Evolutionary conservation across 2,329 filamentous ascomycete genomes (phyloP), one percentile per base, ranked within the genome.

Genomic region (Verticillium nubilum): DNA sequence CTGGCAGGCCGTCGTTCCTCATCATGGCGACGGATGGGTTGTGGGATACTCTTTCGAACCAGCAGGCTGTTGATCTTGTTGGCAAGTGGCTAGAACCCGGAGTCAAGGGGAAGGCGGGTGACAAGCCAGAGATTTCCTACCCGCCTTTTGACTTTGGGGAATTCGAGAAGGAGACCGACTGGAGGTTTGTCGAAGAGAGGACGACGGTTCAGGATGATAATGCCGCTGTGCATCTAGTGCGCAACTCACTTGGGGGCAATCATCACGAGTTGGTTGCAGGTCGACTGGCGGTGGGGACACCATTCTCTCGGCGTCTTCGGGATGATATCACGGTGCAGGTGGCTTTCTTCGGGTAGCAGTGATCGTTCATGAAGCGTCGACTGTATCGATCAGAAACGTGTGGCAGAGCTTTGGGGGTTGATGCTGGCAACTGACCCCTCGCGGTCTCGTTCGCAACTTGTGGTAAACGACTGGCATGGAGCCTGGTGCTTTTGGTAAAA

Each of bases 291-390:
- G 79, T 91, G 28, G 84, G 86, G 9, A 85, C 85, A 62, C 91
- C 91, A 0, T 86, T 87, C 65, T 88, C 87, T 42, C 79, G 91
- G 62, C 68, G 70, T 54, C 69, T 74, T 53, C 85, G 89, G 64
- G 91, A 95, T 67, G 91, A 95, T 70, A 80, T 94, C 58, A 95
- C 91, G 0, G 88, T 95, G 17, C 89, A 95, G 73, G 90, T 96
- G 31, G 89, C 94, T 61, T 94, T 95, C 26, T 58, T 60, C 23
- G 37, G 37, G 37, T 10, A 47, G 37, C 23, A n/a, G n/a, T n/a
- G n/a, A n/a, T n/a, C n/a, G n/a, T n/a, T n/a, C n/a, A n/a, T n/a
- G n/a, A n/a, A n/a, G n/a, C n/a, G n/a, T n/a, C n/a, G n/a, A n/a
- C n/a, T n/a, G n/a, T n/a, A n/a, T n/a, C n/a, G n/a, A n/a, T n/a